phyloP scores from a whole-genome alignment of 257 asterid species.

The Paulownia fortunei region DNA sequence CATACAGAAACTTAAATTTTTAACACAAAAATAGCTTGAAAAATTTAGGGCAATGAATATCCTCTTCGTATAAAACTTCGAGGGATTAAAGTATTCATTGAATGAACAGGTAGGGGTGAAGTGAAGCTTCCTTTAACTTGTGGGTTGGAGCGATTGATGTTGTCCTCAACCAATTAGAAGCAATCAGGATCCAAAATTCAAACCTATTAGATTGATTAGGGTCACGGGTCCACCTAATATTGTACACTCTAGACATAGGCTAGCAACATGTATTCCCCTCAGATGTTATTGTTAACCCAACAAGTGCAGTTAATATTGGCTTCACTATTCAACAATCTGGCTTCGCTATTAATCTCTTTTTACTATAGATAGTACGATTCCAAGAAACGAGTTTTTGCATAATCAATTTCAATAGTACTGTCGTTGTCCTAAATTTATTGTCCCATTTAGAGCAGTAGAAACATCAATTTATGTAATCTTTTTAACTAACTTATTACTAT shows the following conservation, averaged over 20 bases:
- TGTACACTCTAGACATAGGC: background rate
- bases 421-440: background rate
- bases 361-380: background rate
- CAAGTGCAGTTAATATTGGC: background rate
- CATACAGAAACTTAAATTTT: background rate
- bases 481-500: too few species aligned
- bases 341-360: background rate
- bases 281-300: background rate
- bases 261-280: constrained; percentile 22
- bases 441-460: background rate
- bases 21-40: background rate
- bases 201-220: background rate
- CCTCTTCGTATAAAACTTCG: background rate
- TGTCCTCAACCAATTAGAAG: constrained; percentile 18
- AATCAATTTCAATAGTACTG: background rate
- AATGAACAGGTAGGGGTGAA: constrained; percentile 31
- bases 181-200: constrained; percentile 11
- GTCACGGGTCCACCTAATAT: constrained; percentile 24
- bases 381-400: too few species aligned
- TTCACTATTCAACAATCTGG: background rate
- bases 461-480: background rate
- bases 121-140: too few species aligned
- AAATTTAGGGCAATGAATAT: background rate
- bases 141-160: background rate
- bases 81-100: background rate